Conservation (phyloP, 208 protist species). For the Acanthamoeba triangularis region DNA sequence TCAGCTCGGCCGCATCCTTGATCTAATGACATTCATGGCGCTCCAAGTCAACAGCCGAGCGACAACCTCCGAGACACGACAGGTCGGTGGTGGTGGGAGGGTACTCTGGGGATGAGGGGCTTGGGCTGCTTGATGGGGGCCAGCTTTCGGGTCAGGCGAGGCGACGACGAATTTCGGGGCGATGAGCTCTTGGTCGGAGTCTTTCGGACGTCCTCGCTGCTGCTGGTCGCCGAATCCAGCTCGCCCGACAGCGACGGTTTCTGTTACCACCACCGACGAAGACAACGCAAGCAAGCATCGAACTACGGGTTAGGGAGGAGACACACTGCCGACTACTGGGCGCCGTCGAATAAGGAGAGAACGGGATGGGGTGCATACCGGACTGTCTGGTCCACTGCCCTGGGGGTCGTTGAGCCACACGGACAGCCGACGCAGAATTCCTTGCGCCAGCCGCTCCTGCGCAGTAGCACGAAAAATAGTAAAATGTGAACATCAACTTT, state of each 20-base stretch:
- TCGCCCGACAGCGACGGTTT: background rate
- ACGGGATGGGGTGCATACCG: background rate
- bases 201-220: background rate
- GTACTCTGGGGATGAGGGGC: constrained; percentile 19
- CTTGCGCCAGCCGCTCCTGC: constrained; percentile 3
- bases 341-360: background rate
- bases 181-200: background rate
- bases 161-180: background rate
- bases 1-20: background rate
- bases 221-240: background rate
- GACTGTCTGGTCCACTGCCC: background rate
- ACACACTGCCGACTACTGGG: too few relatives aligned
- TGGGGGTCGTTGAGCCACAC: background rate
- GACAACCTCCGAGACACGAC: background rate
- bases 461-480: background rate
- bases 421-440: background rate
- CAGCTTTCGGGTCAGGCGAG: background rate
- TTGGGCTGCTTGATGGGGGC: constrained; percentile 31
- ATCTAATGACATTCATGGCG: background rate
- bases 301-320: too few relatives aligned
- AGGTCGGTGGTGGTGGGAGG: background rate
- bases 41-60: background rate
- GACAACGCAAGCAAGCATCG: background rate
- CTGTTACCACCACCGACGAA: background rate
- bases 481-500: background rate